Percentiles rank a stretch among this genome's conserved stretches.
Evolutionary conservation across 805 yeast genomes (phyloP).

Genomic region (Candida silvicultrix): DNA sequence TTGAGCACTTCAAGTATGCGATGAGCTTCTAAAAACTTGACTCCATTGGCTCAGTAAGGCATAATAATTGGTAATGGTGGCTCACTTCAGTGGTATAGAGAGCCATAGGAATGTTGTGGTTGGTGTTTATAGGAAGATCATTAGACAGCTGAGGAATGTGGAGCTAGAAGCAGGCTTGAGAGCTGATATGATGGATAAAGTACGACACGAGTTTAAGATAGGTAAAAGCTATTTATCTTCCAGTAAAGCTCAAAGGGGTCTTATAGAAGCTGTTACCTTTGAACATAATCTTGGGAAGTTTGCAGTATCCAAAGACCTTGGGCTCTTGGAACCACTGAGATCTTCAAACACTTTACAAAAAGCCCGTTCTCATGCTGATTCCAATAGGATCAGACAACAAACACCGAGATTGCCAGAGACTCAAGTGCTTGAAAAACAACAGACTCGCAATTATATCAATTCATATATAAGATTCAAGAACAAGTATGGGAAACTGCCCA

Average conservation of each 20-base stretch:
- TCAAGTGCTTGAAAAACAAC: conserved; percentile 6
- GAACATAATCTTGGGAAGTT: conserved; percentile 4
- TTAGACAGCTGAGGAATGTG: background rate
- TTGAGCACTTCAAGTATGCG: no score
- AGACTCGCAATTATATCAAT: conserved; percentile 9
- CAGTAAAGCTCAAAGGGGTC: conserved; percentile 1
- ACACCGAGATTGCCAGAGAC: background rate
- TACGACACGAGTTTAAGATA: conserved; percentile 5
- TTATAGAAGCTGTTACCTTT: conserved; percentile 7
- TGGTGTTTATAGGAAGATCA: conserved; percentile 14
- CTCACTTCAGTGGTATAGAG: conserved; percentile 20
- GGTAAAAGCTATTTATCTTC: conserved; percentile 3
- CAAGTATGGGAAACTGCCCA: conserved; percentile 11
- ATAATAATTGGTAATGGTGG: conserved; percentile 17
- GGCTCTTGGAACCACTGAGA: background rate
- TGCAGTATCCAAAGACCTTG: background rate
- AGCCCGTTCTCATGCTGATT: background rate
- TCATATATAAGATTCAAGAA: conserved; percentile 9
- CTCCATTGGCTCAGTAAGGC: no score
- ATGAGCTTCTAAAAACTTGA: no score
- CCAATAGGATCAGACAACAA: background rate
- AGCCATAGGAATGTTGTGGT: conserved; percentile 25
- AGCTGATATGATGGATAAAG: background rate
- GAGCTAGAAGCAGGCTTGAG: background rate
- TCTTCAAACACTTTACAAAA: background rate